Evolutionary conservation across 768 basidiomycete genomes (phyloP).

Genomic region (Tylopilus plumbeoviolaceoides): DNA sequence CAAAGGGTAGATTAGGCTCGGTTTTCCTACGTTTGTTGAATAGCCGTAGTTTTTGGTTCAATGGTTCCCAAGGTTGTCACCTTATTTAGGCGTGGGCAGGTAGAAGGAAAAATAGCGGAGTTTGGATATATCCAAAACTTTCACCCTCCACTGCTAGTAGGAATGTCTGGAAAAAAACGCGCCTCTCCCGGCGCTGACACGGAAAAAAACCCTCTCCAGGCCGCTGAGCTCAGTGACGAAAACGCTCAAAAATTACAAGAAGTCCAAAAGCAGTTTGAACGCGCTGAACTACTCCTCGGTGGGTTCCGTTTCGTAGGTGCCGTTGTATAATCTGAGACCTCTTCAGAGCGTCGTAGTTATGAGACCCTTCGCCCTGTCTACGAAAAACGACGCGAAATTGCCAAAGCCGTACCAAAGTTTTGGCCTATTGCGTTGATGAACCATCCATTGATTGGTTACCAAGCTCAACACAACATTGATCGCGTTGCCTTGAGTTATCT

Average conservation of each 20-base stretch:
- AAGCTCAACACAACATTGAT: conserved; percentile 71
- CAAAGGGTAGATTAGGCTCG: conserved; percentile 63
- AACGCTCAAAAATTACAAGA: conserved; percentile 64
- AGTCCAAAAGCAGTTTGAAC: conserved; percentile 65
- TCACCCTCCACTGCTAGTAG: conserved; percentile 1
- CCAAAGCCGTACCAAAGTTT: conserved; percentile 69
- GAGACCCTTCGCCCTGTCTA: conserved; percentile 57
- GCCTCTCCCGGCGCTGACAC: conserved; percentile 74
- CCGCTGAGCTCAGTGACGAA: conserved; percentile 66
- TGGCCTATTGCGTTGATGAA: conserved; percentile 87
- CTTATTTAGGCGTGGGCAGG: conserved; percentile 2
- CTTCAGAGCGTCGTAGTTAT: conserved; percentile 61
- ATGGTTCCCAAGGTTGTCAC: neutral
- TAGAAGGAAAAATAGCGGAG: conserved; percentile 26
- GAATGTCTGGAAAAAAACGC: conserved; percentile 59
- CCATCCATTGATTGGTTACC: conserved; percentile 55
- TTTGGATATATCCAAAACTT: conserved; percentile 27
- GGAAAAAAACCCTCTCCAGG: conserved; percentile 65
- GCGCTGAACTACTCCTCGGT: conserved; percentile 73
- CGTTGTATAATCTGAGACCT: conserved; percentile 3
- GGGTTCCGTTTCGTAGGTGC: conserved; percentile 24
- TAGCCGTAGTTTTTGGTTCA: neutral
- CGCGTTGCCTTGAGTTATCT: conserved; percentile 78
- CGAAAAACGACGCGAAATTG: conserved; percentile 62
- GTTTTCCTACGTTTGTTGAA: neutral